A percentile compares a stretch with the other conserved stretches of the same genome.
Conservation (phyloP, 768 basidiomycete genomes). For the Hortiboletus flavorubellus region DNA sequence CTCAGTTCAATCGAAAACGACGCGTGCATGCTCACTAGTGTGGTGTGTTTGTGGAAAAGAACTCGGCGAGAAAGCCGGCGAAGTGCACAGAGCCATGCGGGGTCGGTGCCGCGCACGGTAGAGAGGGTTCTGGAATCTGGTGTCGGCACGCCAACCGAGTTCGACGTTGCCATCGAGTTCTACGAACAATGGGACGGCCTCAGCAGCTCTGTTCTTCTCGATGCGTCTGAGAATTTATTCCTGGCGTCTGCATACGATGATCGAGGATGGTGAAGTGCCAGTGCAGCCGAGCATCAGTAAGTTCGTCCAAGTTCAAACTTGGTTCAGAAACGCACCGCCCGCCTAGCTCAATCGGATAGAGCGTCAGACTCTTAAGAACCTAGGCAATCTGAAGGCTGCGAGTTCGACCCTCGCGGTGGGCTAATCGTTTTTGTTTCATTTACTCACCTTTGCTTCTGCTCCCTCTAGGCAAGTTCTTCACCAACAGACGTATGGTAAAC, state of each 20-base stretch:
- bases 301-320: neutral
- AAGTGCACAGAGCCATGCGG: constrained; percentile 65
- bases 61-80: constrained; percentile 89
- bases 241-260: constrained; percentile 76
- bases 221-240: constrained; percentile 91
- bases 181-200: constrained; percentile 68
- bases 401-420: constrained; percentile 65
- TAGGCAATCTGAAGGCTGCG: constrained; percentile 57
- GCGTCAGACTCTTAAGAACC: constrained; percentile 54
- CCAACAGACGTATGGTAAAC: neutral
- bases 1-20: neutral
- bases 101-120: constrained; percentile 52
- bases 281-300: constrained; percentile 53
- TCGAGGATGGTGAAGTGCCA: constrained; percentile 94
- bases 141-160: constrained; percentile 50
- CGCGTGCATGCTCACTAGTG: constrained; percentile 41
- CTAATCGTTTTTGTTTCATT: constrained; percentile 27
- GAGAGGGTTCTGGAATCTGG: constrained; percentile 42
- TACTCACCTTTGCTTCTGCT: neutral
- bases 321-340: constrained; percentile 26
- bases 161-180: constrained; percentile 90
- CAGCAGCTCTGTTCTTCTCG: constrained; percentile 70
- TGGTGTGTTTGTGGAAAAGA: constrained; percentile 86
- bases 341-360: constrained; percentile 69
- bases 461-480: too few species aligned